Evolutionary conservation across 164 flowering plant genomes (phyloP).

Genomic region (Pachysandra terminalis): DNA sequence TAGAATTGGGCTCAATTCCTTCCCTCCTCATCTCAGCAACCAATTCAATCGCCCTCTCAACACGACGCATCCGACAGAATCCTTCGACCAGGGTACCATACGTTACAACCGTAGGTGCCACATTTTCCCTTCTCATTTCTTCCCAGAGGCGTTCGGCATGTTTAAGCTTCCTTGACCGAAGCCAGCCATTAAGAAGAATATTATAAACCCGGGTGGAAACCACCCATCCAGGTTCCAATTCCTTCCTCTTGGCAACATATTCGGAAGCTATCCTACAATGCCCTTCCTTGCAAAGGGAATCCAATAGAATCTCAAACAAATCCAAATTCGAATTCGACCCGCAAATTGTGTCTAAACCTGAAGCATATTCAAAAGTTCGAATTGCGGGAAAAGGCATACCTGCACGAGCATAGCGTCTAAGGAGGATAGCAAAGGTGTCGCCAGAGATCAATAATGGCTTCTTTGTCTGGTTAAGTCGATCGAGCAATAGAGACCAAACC

Average conservation of each 20-base stretch:
- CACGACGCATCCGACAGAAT: slow-evolving; percentile 62
- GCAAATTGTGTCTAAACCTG: slow-evolving; percentile 18
- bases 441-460: slow-evolving; percentile 29
- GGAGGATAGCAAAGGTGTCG: slow-evolving; percentile 45
- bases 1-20: slow-evolving; percentile 57
- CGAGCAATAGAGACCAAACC: slow-evolving; percentile 60
- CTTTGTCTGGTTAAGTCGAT: slow-evolving; percentile 19
- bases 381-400: slow-evolving; percentile 55
- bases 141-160: slow-evolving; percentile 59
- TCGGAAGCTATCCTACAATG: slow-evolving; percentile 53
- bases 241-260: slow-evolving; percentile 33
- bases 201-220: slow-evolving; percentile 56
- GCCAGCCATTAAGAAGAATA: slow-evolving; percentile 76
- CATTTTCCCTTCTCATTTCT: slow-evolving; percentile 49
- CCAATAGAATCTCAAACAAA: slow-evolving; percentile 58
- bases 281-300: slow-evolving; percentile 82
- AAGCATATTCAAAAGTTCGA: slow-evolving; percentile 57
- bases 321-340: slow-evolving; percentile 17
- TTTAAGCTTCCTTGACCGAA: slow-evolving; percentile 56
- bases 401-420: slow-evolving; percentile 67
- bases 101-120: slow-evolving; percentile 25
- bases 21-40: slow-evolving; percentile 56
- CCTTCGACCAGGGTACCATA: slow-evolving; percentile 60
- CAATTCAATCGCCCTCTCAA: slow-evolving; percentile 64
- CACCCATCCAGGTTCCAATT: slow-evolving; percentile 33